Evolutionary conservation across 1,284 basidiomycete species (phyloP).

Genomic region (Kwoniella shivajii): DNA sequence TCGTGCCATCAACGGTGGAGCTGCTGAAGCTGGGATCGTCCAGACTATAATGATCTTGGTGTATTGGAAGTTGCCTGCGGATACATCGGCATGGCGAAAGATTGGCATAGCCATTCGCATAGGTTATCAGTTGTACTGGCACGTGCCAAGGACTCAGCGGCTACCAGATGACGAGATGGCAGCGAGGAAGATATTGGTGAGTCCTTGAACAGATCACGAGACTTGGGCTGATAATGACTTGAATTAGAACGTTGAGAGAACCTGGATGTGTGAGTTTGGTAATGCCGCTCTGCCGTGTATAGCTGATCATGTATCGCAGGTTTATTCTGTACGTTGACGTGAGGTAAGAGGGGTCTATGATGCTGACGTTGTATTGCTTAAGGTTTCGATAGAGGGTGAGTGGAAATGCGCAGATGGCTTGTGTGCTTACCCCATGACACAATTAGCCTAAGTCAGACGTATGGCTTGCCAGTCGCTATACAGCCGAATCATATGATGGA

Average conservation of each 20-base stretch:
- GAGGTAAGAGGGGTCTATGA: neutral
- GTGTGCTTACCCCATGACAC: neutral
- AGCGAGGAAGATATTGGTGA: slow-evolving; percentile 34
- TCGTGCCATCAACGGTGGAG: slow-evolving; percentile 33
- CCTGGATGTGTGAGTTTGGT: slow-evolving; percentile 43
- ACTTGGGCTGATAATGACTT: neutral
- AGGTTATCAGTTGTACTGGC: slow-evolving; percentile 39
- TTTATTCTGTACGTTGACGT: slow-evolving; percentile 28
- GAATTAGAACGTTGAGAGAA: slow-evolving; percentile 35
- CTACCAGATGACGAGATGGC: slow-evolving; percentile 34
- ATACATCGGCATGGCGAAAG: slow-evolving; percentile 36
- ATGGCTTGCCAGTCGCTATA: slow-evolving; percentile 35
- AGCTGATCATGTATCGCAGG: slow-evolving; percentile 18
- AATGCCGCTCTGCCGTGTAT: neutral
- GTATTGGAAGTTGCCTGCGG: slow-evolving; percentile 44
- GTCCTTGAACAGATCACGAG: slow-evolving; percentile 2
- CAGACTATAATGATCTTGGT: slow-evolving; percentile 43
- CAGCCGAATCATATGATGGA: slow-evolving; percentile 33
- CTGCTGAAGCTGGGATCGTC: slow-evolving; percentile 33
- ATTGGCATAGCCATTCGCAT: slow-evolving; percentile 37
- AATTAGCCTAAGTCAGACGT: slow-evolving; percentile 30
- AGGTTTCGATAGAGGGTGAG: slow-evolving; percentile 42
- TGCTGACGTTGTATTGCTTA: neutral
- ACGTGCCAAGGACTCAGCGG: slow-evolving; percentile 27
- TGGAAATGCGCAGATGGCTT: no score